These are phyloP conservation scores for Neoarthrinium moseri DNA, from an alignment of 2,329 filamentous ascomycete species.

Conservation along the genomic window DNA sequence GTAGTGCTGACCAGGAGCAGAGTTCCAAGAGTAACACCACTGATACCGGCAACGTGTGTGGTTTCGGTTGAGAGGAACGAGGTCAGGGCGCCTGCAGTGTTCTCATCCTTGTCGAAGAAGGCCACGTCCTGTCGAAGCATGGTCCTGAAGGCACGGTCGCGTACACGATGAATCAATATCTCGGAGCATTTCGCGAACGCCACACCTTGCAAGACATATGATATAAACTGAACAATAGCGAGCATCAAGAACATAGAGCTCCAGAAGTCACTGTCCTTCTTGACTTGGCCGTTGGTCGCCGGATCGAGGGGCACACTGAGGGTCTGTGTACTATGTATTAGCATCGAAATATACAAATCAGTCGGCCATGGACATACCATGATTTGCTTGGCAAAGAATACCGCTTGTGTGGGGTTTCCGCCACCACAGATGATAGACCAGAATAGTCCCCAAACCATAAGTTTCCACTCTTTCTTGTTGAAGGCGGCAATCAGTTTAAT, in stretches of 20 bases:
- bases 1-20: constrained; percentile 80
- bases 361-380: constrained; percentile 39
- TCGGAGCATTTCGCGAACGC: constrained; percentile 86
- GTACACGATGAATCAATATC: constrained; percentile 76
- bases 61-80: constrained; percentile 88
- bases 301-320: constrained; percentile 40
- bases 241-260: constrained; percentile 86
- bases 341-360: constrained; percentile 12
- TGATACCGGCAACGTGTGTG: constrained; percentile 83
- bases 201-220: constrained; percentile 67
- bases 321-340: constrained; percentile 27
- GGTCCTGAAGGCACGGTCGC: constrained; percentile 78
- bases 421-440: constrained; percentile 77
- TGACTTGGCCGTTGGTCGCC: constrained; percentile 53
- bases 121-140: constrained; percentile 91
- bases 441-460: constrained; percentile 72
- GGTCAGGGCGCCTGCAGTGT: constrained; percentile 84
- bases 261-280: constrained; percentile 80
- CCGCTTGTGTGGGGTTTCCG: constrained; percentile 72
- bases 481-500: constrained; percentile 79
- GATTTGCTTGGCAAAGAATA: constrained; percentile 91
- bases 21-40: constrained; percentile 83
- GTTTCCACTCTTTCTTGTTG: constrained; percentile 69
- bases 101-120: constrained; percentile 88
- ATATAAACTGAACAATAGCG: constrained; percentile 69